Percentiles rank a stretch among this genome's conserved stretches.
phyloP scores from a whole-genome alignment of 495 filamentous ascomycete species.

The Lasiosphaeria miniovina region DNA sequence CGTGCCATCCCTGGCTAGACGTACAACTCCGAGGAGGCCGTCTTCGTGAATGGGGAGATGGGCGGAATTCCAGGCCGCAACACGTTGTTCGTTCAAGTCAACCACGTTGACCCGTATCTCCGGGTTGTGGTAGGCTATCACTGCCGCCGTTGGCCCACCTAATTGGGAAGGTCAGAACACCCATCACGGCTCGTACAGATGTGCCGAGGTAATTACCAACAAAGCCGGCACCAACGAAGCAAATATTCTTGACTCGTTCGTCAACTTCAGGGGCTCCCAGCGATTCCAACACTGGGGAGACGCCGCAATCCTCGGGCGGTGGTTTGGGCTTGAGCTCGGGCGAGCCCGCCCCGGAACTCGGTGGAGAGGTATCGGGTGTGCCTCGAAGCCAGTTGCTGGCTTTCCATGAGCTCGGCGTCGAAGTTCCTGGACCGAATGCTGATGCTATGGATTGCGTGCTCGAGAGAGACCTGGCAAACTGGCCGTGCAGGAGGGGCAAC shows the following conservation, averaged over 20 bases:
- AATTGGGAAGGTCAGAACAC: slow-evolving; percentile 9
- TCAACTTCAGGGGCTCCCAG: neutral
- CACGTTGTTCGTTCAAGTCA: slow-evolving; percentile 62
- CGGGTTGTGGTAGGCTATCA: slow-evolving; percentile 71
- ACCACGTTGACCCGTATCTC: slow-evolving; percentile 67
- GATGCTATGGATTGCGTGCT: slow-evolving; percentile 28
- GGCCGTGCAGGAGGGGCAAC: slow-evolving; percentile 4
- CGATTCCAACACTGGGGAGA: slow-evolving; percentile 11
- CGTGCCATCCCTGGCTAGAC: slow-evolving; percentile 57
- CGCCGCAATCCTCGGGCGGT: slow-evolving; percentile 5
- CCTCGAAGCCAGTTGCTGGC: slow-evolving; percentile 20
- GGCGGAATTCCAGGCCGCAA: slow-evolving; percentile 68
- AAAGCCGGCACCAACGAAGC: slow-evolving; percentile 34
- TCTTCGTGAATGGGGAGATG: slow-evolving; percentile 78
- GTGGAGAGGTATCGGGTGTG: slow-evolving; percentile 25
- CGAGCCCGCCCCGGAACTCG: slow-evolving; percentile 22
- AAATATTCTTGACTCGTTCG: slow-evolving; percentile 45
- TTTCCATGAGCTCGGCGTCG: slow-evolving; percentile 24
- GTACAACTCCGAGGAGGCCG: slow-evolving; percentile 65
- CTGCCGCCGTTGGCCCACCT: slow-evolving; percentile 74
- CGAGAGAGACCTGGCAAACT: slow-evolving; percentile 19
- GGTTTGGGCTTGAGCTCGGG: slow-evolving; percentile 22
- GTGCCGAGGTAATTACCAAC: slow-evolving; percentile 21
- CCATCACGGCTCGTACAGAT: neutral
- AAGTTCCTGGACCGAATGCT: slow-evolving; percentile 18